Evolutionary conservation across 108 stramenopile genomes (phyloP), one percentile per base, ranked within the genome.

Genomic region (Skeletonema grethae): DNA sequence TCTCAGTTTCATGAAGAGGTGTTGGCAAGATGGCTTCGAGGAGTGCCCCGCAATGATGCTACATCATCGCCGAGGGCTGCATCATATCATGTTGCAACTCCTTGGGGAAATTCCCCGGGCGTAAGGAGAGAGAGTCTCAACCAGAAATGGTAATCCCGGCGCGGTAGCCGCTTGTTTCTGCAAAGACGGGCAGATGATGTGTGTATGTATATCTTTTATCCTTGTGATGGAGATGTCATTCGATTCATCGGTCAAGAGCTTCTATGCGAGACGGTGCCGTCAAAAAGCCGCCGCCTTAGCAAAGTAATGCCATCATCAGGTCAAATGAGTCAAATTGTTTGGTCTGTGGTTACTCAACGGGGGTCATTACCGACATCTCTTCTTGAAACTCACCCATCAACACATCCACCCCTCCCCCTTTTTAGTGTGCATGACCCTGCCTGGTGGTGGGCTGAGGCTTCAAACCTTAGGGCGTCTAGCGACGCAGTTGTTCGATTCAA

Each of bases 401-500:
- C 13, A 41, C 13, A 3, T 2, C 41, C 41, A 13, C 41, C 41
- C 15, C 15, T 28, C 15, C 41, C 41, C 15, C 15, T n/a, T 43
- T 43, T 43, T 43, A 15, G 89, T 88, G 89, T 81, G 85, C 84
- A 90, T 88, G 89, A 90, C 73, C 87, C 83, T 88, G 86, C 77
- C 86, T 90, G 89, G 89, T 90, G 86, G 77, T 88, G 87, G 83
- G 87, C 72, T 74, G 68, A 88, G 90, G 87, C 90, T 89, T 91
- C 88, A 91, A 89, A 89, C 86, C 90, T 88, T 77, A 82, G 73
- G 90, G 86, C 85, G 90, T 72, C 82, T 88, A 76, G 82, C 86
- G 88, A 75, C 88, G 85, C 83, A 90, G 90, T 88, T 70, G 88
- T 91, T 88, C 90, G 87, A 91, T 91, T 91, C 90, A 70, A 88